Percentiles rank a stretch among this genome's conserved stretches.
Evolutionary conservation across 2,329 filamentous ascomycete species (phyloP).

Genomic region (Diaporthe nobilis): DNA sequence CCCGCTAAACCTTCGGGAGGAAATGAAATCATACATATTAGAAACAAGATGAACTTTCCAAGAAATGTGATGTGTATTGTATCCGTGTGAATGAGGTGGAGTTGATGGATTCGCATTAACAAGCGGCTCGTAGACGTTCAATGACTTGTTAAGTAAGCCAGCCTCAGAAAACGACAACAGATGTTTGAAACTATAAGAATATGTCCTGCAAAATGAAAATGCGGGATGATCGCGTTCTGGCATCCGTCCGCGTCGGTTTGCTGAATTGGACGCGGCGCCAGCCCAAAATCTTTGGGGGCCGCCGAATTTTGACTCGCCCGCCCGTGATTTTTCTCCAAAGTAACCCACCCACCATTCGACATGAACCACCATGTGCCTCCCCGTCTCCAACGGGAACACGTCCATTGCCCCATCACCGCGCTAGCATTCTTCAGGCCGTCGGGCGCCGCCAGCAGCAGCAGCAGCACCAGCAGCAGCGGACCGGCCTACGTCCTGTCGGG

Average conservation of each 20-base stretch:
- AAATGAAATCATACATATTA: constrained; percentile 28
- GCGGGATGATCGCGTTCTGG: neutral
- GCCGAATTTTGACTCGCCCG: constrained; percentile 29
- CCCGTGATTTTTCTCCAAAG: constrained; percentile 10
- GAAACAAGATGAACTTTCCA: neutral
- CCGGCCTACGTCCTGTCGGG: constrained; percentile 66
- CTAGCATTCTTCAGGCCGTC: constrained; percentile 63
- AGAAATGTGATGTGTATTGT: neutral
- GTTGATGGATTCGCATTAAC: neutral
- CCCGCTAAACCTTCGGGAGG: constrained; percentile 25
- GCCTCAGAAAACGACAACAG: neutral
- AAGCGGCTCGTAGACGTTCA: neutral
- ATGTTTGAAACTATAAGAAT: neutral
- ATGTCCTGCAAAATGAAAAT: neutral
- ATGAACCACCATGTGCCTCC: constrained; percentile 36
- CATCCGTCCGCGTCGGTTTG: neutral
- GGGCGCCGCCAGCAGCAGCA: constrained; percentile 43
- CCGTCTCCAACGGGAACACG: constrained; percentile 52
- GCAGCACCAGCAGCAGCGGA: constrained; percentile 46
- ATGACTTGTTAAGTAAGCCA: neutral
- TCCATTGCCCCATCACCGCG: constrained; percentile 71
- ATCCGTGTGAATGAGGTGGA: neutral
- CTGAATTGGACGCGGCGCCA: neutral
- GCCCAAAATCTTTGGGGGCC: neutral
- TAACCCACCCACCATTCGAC: constrained; percentile 22